phyloP scores from a whole-genome alignment of 768 basidiomycete genomes.

The Rhizopogon roseolus region DNA sequence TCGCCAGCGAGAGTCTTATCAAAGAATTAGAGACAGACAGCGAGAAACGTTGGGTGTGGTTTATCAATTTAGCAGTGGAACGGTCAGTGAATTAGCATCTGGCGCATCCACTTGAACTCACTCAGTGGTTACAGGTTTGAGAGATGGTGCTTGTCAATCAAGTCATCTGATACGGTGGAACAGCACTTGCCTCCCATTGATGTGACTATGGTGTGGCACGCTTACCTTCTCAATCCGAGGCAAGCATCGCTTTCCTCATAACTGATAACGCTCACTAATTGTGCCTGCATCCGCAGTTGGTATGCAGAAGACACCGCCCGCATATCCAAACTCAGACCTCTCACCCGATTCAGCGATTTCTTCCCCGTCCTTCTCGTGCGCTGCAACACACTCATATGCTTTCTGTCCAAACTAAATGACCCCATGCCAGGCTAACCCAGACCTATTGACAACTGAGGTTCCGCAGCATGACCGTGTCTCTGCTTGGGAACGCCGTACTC shows the following conservation, averaged over 20 bases:
- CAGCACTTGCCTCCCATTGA: constrained; percentile 29
- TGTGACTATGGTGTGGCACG: constrained; percentile 37
- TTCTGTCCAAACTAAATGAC: not conserved
- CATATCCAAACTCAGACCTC: not conserved
- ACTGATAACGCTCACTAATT: not conserved
- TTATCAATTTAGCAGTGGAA: constrained; percentile 32
- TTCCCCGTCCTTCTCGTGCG: constrained; percentile 11
- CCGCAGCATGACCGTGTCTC: constrained; percentile 1
- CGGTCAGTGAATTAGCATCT: constrained; percentile 13
- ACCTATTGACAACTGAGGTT: not conserved
- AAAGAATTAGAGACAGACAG: constrained; percentile 17
- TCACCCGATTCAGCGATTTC: constrained; percentile 4
- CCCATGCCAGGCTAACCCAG: not conserved
- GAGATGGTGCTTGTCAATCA: constrained; percentile 24
- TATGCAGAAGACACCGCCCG: constrained; percentile 17
- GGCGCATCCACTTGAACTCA: not conserved
- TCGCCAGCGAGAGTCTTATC: constrained; percentile 10
- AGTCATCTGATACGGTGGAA: not conserved
- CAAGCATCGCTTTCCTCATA: constrained; percentile 5
- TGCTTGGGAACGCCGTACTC: constrained; percentile 3
- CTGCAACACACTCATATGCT: too few species aligned
- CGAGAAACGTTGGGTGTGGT: constrained; percentile 34
- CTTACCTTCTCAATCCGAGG: constrained; percentile 36
- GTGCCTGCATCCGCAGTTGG: constrained; percentile 13
- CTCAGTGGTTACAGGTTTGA: constrained; percentile 24